These are phyloP conservation scores for Penicillium lagena DNA, from an alignment of 495 filamentous ascomycete genomes.

Conservation along the genomic window DNA sequence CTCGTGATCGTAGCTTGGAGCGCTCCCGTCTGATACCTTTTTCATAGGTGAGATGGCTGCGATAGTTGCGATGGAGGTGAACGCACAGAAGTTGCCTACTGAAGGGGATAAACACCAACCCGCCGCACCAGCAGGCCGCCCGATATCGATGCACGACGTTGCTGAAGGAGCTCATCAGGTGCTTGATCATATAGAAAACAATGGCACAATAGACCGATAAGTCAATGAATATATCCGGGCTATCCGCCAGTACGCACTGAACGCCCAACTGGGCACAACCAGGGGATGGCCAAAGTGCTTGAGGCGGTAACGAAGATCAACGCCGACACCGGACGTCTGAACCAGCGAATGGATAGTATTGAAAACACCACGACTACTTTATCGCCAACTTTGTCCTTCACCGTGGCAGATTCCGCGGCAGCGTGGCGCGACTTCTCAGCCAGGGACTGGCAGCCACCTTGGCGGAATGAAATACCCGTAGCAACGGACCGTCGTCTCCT, in stretches of 20 bases:
- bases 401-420: slow-evolving; percentile 4
- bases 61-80: too few species aligned
- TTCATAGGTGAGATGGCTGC: too few species aligned
- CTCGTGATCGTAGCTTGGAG: too few species aligned
- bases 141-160: slow-evolving; percentile 5
- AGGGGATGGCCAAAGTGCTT: slow-evolving; percentile 13
- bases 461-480: not conserved
- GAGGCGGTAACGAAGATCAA: slow-evolving; percentile 11
- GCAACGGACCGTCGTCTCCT: slow-evolving; percentile 1
- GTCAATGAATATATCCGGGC: slow-evolving; percentile 10
- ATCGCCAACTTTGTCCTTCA: slow-evolving; percentile 6
- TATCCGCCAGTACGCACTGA: slow-evolving; percentile 10
- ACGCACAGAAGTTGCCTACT: too few species aligned
- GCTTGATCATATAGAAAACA: slow-evolving; percentile 9
- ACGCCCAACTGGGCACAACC: slow-evolving; percentile 12
- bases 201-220: slow-evolving; percentile 7
- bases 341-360: slow-evolving; percentile 8
- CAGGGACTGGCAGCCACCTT: slow-evolving; percentile 3
- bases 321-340: slow-evolving; percentile 8
- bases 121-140: too few species aligned
- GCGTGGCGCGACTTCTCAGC: slow-evolving; percentile 7
- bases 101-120: too few species aligned
- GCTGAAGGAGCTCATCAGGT: slow-evolving; percentile 5
- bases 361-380: slow-evolving; percentile 6
- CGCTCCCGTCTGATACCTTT: too few species aligned